phyloP scores from a whole-genome alignment of 1,139 yeast genomes.

The Barnettozyma hawaiiensis region DNA sequence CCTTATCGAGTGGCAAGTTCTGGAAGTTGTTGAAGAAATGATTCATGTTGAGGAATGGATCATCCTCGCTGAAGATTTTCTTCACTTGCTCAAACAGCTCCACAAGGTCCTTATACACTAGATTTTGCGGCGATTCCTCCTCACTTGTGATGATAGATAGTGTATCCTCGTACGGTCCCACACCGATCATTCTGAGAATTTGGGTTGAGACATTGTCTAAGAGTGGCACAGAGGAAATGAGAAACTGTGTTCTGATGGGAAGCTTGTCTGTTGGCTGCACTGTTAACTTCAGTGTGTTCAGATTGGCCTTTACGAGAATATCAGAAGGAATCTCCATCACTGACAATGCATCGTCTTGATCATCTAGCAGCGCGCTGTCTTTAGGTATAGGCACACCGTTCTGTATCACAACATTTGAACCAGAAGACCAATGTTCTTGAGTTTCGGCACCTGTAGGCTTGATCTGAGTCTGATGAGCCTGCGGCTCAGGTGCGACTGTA shows the following conservation, averaged over 20 bases:
- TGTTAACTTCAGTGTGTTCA: conserved; percentile 54
- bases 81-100: conserved; percentile 72
- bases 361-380: conserved; percentile 36
- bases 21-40: conserved; percentile 30
- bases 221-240: conserved; percentile 62
- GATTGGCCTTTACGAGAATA: conserved; percentile 44
- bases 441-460: background rate
- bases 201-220: conserved; percentile 74
- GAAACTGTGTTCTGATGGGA: conserved; percentile 55
- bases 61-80: conserved; percentile 54
- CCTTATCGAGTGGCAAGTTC: conserved; percentile 7
- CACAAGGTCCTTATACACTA: conserved; percentile 62
- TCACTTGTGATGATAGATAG: conserved; percentile 68
- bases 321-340: conserved; percentile 17
- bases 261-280: conserved; percentile 50
- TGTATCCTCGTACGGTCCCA: conserved; percentile 68
- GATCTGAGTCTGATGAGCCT: background rate
- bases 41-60: conserved; percentile 59
- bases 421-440: background rate
- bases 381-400: conserved; percentile 32
- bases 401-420: conserved; percentile 1
- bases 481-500: background rate
- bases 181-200: conserved; percentile 59
- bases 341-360: conserved; percentile 14
- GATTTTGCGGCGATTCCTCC: conserved; percentile 59